phyloP scores from a whole-genome alignment of 2,329 filamentous ascomycete genomes.

The Exophiala lecanii-corni region DNA sequence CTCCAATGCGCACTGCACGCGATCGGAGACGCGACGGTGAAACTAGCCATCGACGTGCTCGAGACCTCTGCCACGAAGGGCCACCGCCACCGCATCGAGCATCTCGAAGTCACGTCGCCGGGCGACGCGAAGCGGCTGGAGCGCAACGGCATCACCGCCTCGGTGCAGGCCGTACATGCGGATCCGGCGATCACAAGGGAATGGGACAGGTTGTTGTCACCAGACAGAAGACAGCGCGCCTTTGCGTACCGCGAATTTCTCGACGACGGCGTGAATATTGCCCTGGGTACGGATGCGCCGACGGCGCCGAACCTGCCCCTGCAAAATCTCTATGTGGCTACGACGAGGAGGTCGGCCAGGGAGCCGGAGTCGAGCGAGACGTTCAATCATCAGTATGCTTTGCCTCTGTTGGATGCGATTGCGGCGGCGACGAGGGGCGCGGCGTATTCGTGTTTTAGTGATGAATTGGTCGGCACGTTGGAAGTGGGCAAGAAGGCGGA shows the following conservation, averaged over 20 bases:
- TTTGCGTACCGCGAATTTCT: slow-evolving; percentile 49
- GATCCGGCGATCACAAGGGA: slow-evolving; percentile 45
- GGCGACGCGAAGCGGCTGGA: slow-evolving; percentile 46
- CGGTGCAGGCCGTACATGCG: slow-evolving; percentile 37
- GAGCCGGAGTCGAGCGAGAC: slow-evolving; percentile 36
- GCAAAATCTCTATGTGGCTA: slow-evolving; percentile 47
- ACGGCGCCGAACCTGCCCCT: slow-evolving; percentile 45
- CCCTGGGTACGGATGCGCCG: slow-evolving; percentile 47
- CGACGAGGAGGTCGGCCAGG: slow-evolving; percentile 43
- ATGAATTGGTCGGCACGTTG: slow-evolving; percentile 36
- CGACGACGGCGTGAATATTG: slow-evolving; percentile 42
- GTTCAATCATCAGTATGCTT: slow-evolving; percentile 41
- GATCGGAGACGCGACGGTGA: slow-evolving; percentile 47
- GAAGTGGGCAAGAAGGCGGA: slow-evolving; percentile 42
- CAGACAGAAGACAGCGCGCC: slow-evolving; percentile 42
- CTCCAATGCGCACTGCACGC: slow-evolving; percentile 50
- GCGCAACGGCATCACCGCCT: slow-evolving; percentile 42
- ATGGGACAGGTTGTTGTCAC: slow-evolving; percentile 44
- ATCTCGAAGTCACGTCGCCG: slow-evolving; percentile 46
- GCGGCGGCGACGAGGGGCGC: slow-evolving; percentile 42
- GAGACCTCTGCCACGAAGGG: slow-evolving; percentile 37
- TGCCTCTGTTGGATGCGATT: slow-evolving; percentile 41
- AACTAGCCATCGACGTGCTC: slow-evolving; percentile 44
- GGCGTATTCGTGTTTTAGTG: slow-evolving; percentile 43
- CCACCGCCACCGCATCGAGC: slow-evolving; percentile 48